phyloP scores from a whole-genome alignment of 1,139 yeast species.

The Kurtzmaniella quercitrusa region DNA sequence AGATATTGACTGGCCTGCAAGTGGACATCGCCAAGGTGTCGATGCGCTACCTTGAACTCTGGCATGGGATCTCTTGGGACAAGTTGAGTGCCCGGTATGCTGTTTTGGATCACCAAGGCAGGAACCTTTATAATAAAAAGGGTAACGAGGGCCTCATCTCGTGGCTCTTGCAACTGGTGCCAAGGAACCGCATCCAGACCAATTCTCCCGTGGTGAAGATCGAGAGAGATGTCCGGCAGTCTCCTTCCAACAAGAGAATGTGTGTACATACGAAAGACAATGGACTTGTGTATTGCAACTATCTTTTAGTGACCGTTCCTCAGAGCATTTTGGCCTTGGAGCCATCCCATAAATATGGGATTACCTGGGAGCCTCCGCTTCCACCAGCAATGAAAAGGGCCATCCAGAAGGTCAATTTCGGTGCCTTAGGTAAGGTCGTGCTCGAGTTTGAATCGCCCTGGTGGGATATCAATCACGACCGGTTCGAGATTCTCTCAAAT shows the following conservation, averaged over 20 bases:
- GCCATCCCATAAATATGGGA: slow-evolving; percentile 33
- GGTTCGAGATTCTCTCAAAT: slow-evolving; percentile 45
- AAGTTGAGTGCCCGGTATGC: slow-evolving; percentile 64
- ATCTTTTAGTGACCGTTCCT: slow-evolving; percentile 70
- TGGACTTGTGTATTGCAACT: slow-evolving; percentile 33
- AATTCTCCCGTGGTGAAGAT: slow-evolving; percentile 46
- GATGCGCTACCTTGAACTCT: slow-evolving; percentile 59
- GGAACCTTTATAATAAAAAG: slow-evolving; percentile 62
- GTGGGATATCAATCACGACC: slow-evolving; percentile 58
- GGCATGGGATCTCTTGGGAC: slow-evolving; percentile 76
- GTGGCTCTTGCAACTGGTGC: slow-evolving; percentile 36
- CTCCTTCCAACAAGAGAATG: slow-evolving; percentile 9
- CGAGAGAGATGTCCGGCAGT: slow-evolving; percentile 13
- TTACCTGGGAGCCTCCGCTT: slow-evolving; percentile 58
- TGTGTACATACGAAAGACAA: slow-evolving; percentile 19
- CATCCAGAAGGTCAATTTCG: slow-evolving; percentile 53
- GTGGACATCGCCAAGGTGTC: slow-evolving; percentile 45
- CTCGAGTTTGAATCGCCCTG: slow-evolving; percentile 65
- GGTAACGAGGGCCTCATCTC: slow-evolving; percentile 54
- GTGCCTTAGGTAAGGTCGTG: slow-evolving; percentile 72
- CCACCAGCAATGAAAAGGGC: slow-evolving; percentile 45
- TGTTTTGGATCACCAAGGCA: slow-evolving; percentile 63
- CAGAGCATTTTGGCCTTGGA: slow-evolving; percentile 56
- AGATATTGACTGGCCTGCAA: slow-evolving; percentile 50
- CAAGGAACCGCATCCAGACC: slow-evolving; percentile 35